Percentiles rank a stretch among this genome's conserved stretches.
These are phyloP conservation scores for Prillingera fragicola DNA, from an alignment of 1,284 basidiomycete genomes.

Conservation along the genomic window DNA sequence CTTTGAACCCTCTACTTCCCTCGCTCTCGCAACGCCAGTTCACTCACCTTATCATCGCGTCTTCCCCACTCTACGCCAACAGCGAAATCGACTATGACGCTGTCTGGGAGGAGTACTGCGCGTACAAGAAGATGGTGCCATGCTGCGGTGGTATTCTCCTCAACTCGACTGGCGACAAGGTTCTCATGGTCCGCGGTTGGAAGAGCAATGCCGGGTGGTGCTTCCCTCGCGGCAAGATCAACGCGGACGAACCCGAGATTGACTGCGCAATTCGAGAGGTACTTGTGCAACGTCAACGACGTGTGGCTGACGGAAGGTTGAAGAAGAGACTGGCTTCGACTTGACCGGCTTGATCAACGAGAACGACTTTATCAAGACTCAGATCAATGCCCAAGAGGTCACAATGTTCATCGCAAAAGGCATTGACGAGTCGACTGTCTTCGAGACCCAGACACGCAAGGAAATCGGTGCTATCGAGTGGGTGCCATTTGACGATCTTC, in stretches of 20 bases:
- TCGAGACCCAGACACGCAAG: slow-evolving; percentile 91
- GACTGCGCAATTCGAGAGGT: slow-evolving; percentile 89
- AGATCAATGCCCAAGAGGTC: slow-evolving; percentile 81
- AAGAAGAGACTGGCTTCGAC: slow-evolving; percentile 92
- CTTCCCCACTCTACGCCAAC: slow-evolving; percentile 35
- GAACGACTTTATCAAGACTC: slow-evolving; percentile 73
- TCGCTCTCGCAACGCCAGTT: slow-evolving; percentile 86
- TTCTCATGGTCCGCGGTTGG: slow-evolving; percentile 94
- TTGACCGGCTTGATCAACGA: slow-evolving; percentile 64
- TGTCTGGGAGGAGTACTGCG: slow-evolving; percentile 55
- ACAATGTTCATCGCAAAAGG: slow-evolving; percentile 87
- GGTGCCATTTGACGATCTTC: slow-evolving; percentile 85
- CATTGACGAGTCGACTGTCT: slow-evolving; percentile 82
- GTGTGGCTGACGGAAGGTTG: slow-evolving; percentile 60
- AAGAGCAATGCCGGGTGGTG: slow-evolving; percentile 95
- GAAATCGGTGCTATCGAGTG: slow-evolving; percentile 99
- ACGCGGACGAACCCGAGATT: slow-evolving; percentile 77
- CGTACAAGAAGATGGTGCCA: slow-evolving; percentile 92
- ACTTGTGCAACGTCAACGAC: slow-evolving; percentile 24
- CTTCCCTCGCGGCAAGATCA: slow-evolving; percentile 99
- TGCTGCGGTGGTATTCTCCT: slow-evolving; percentile 98
- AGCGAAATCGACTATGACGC: slow-evolving; percentile 44
- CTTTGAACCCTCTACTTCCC: slow-evolving; percentile 79
- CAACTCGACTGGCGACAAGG: slow-evolving; percentile 86
- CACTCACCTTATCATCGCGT: slow-evolving; percentile 79